Conservation (phyloP, 2,329 filamentous ascomycete species). For the Paecilomyces variotii region DNA sequence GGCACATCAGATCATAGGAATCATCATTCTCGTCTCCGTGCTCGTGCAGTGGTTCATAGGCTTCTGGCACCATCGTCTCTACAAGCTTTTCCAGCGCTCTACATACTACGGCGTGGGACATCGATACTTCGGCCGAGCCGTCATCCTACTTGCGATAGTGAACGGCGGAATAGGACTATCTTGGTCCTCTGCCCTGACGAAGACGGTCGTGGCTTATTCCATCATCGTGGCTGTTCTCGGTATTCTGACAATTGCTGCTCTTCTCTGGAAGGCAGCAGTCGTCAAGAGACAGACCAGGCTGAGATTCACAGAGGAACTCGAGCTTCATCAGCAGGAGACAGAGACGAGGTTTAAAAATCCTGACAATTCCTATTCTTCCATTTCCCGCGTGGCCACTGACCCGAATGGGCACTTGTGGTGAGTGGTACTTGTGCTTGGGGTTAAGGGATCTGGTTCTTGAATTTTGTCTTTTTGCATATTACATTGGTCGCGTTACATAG, state of each 20-base stretch:
- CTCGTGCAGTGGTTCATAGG: constrained; percentile 32
- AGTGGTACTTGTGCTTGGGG: not conserved
- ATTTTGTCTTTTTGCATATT: not conserved
- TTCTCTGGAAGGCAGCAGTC: constrained; percentile 1
- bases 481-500: not conserved
- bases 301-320: not conserved
- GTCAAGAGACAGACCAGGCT: not conserved
- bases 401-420: not conserved
- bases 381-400: not conserved
- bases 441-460: not conserved
- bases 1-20: constrained; percentile 41
- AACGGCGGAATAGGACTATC: constrained; percentile 12
- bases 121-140: constrained; percentile 17
- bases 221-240: constrained; percentile 4
- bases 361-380: not conserved
- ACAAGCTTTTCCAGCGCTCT: constrained; percentile 9
- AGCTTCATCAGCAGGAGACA: not conserved
- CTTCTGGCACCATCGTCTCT: constrained; percentile 31
- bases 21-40: constrained; percentile 28
- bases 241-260: not conserved
- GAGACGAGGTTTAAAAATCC: not conserved
- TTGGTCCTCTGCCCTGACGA: constrained; percentile 10
- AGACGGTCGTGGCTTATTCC: constrained; percentile 9
- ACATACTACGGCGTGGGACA: constrained; percentile 16
- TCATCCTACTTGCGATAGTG: constrained; percentile 16